Base-by-base conservation (phyloP, 1,284 basidiomycete genomes). In the Ganoderma multipileum region DNA sequence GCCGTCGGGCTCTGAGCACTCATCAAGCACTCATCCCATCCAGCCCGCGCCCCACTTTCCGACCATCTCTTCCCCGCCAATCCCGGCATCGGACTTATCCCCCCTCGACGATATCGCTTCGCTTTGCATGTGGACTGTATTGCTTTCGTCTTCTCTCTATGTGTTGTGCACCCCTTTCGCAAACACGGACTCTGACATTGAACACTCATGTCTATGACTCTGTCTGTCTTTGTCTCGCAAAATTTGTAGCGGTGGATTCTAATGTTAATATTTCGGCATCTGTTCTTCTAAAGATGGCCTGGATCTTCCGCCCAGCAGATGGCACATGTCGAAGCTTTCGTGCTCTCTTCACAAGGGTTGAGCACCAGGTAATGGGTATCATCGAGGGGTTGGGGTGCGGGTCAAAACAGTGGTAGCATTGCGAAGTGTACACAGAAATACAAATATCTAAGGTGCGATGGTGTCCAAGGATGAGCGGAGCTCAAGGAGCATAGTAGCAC, bases 1-100 rank as follows among this genome's bases (percentile, higher is more conserved):
- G 58, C 68, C 1, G 63, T 69, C 30, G 68, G 66, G 26, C 66
- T 69, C 8, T 72, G 63, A 71, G 38, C 20, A 18, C 38, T 33
- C 33, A 5, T 3, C 33, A n/a, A n/a, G 33, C 33, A 33, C 33
- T 33, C 33, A 8, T 33, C 33, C 33, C 33, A 8, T 33, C 33
- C 1, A 8, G 33, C 33, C 4, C 33, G 28, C 30, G 28, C 30
- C 33, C 33, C 6, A 41, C 23, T 28, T 6, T 26, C n/a, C n/a
- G 12, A 28, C 38, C 36, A 8, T 9, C 20, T 7, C 38, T 41
- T 59, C 4, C 8, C 12, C 47, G 47, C 23, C 47, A 2, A 50
- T 26, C 2, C 14, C 14, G 8, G 38, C 5, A 12, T 41, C 38
- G n/a, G 55, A 58, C 33, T 55, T 55, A 20, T 20, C 28, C 30